These are phyloP conservation scores for Ajuga chamaepitys DNA, from an alignment of 257 asterid species.

Conservation along the genomic window DNA sequence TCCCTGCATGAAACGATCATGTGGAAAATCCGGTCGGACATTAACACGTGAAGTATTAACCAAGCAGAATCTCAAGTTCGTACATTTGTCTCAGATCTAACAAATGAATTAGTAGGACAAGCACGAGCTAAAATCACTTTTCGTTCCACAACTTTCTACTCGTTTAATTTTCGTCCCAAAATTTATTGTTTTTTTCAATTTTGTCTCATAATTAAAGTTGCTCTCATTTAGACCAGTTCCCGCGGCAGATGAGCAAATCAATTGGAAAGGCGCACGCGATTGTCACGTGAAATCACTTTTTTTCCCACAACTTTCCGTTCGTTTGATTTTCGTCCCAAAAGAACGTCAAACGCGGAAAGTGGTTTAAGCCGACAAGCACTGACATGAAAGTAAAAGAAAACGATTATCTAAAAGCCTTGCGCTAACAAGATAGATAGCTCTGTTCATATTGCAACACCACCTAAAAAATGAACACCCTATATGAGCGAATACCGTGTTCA, in stretches of 20 bases:
- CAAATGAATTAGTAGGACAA: background rate
- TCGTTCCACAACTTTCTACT: no score
- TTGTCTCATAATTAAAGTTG: no score
- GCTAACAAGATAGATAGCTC: conserved; percentile 2
- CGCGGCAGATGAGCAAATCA: no score
- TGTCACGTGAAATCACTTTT: no score
- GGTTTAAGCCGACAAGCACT: background rate
- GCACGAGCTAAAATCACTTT: no score
- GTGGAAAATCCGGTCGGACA: background rate
- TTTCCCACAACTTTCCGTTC: no score
- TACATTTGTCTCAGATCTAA: background rate
- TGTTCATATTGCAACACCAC: background rate
- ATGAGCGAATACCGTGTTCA: background rate
- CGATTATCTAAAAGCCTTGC: background rate
- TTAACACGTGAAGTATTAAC: background rate
- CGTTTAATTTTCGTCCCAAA: no score
- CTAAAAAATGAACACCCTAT: background rate
- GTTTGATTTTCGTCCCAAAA: no score
- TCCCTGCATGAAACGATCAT: conserved; percentile 29
- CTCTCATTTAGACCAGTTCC: no score
- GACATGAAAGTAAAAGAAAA: background rate
- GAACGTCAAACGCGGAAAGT: no score
- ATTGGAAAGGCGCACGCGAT: no score
- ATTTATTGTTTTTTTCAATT: no score
- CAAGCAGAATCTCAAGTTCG: background rate